A percentile compares a stretch with the other conserved stretches of the same genome.
These are phyloP conservation scores for Leccinum angustisporum DNA, from an alignment of 1,284 basidiomycete genomes.

Conservation along the genomic window DNA sequence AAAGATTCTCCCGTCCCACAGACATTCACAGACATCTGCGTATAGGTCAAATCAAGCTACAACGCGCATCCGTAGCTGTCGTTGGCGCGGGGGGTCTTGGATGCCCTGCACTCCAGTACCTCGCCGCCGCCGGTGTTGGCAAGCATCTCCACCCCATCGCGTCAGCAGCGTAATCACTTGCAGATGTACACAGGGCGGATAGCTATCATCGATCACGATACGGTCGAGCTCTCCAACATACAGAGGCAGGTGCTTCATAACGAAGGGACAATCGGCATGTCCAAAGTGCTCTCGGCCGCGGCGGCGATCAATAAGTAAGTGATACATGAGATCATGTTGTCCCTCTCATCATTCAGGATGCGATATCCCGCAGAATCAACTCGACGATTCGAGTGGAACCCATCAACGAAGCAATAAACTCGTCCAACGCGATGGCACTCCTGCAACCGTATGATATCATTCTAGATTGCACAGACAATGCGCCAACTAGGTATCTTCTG, in stretches of 20 bases:
- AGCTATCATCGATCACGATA: constrained; percentile 90
- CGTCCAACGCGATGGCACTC: constrained; percentile 62
- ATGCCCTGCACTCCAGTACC: constrained; percentile 93
- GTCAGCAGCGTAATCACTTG: constrained; percentile 7
- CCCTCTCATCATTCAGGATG: not conserved
- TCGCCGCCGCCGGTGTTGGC: constrained; percentile 92
- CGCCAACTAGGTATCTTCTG: constrained; percentile 88
- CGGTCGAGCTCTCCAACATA: constrained; percentile 89
- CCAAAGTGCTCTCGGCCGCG: constrained; percentile 84
- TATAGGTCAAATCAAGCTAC: constrained; percentile 83
- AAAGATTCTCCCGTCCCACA: not conserved
- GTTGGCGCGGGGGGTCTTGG: constrained; percentile 96
- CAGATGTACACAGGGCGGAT: constrained; percentile 58
- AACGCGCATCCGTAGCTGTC: constrained; percentile 76
- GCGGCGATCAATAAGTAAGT: constrained; percentile 60
- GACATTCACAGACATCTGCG: not conserved
- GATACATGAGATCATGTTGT: not conserved
- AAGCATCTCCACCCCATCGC: constrained; percentile 24
- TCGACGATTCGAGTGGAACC: constrained; percentile 58
- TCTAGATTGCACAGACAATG: constrained; percentile 96
- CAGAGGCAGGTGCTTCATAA: constrained; percentile 92
- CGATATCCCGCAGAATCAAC: constrained; percentile 58
- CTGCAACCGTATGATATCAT: constrained; percentile 73
- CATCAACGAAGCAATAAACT: constrained; percentile 51
- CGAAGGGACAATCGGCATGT: constrained; percentile 76